Percentiles rank a stretch among this genome's conserved stretches.
These are phyloP conservation scores for Xerocomus brunneocitrinus DNA, from an alignment of 768 basidiomycete genomes.

Conservation along the genomic window DNA sequence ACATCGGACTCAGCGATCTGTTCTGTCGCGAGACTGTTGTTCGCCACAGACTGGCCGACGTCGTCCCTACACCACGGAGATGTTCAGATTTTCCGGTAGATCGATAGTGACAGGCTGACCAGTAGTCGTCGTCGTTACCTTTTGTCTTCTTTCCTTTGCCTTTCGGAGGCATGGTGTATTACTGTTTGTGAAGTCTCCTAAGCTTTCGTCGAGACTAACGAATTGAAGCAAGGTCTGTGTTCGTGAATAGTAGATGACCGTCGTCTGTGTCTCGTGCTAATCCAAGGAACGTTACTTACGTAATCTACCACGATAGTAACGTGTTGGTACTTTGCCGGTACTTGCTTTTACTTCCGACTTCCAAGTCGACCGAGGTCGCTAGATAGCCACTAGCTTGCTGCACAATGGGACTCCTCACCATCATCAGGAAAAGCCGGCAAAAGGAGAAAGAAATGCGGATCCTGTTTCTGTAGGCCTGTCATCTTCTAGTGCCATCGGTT, in stretches of 20 bases:
- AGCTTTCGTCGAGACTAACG: neutral
- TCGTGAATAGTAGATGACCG: neutral
- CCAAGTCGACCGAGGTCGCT: neutral
- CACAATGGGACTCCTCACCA: conserved; percentile 88
- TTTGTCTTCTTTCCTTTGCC: conserved; percentile 87
- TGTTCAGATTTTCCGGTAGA: conserved; percentile 15
- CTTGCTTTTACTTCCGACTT: too few relatives aligned
- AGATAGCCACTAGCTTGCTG: neutral
- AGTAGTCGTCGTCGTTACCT: conserved; percentile 72
- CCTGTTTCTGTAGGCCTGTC: conserved; percentile 71
- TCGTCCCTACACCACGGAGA: conserved; percentile 48
- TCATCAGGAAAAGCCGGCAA: conserved; percentile 92
- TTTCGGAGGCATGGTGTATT: conserved; percentile 44
- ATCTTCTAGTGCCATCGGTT: conserved; percentile 3
- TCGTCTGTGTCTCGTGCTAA: neutral
- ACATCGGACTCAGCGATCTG: conserved; percentile 38
- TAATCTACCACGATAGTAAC: too few relatives aligned
- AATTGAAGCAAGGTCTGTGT: neutral
- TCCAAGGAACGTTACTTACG: neutral
- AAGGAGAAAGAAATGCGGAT: conserved; percentile 97
- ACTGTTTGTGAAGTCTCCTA: neutral
- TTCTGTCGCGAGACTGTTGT: conserved; percentile 33
- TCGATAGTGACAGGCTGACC: conserved; percentile 42
- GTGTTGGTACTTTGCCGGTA: too few relatives aligned
- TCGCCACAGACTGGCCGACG: conserved; percentile 52